Conservation (phyloP, 331 rosid species). For the Cydonia oblonga region DNA sequence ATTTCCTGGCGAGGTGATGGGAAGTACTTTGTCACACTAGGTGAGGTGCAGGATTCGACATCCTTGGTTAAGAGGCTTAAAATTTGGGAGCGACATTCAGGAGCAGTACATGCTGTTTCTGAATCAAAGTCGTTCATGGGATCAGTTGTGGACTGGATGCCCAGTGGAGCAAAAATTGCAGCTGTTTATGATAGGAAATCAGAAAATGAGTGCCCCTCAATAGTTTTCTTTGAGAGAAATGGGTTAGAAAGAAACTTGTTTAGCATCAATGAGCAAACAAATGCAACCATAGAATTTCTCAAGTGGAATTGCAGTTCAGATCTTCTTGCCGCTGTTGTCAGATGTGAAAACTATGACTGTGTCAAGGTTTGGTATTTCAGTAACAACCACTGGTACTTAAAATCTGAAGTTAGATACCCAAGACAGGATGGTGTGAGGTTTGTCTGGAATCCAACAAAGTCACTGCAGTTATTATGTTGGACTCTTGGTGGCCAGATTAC, state of each 20-base stretch:
- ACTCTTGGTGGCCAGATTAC: constrained; percentile 69
- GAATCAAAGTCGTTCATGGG: constrained; percentile 54
- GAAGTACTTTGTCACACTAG: constrained; percentile 67
- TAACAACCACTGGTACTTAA: constrained; percentile 86
- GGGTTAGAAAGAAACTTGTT: constrained; percentile 79
- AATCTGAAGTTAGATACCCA: constrained; percentile 67
- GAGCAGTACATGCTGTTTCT: constrained; percentile 60
- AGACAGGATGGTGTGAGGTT: constrained; percentile 59
- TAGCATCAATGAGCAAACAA: constrained; percentile 41
- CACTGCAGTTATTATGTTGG: constrained; percentile 80
- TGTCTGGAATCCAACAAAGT: constrained; percentile 74
- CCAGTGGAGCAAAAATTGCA: constrained; percentile 92
- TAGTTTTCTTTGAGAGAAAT: constrained; percentile 89
- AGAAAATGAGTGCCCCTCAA: constrained; percentile 50
- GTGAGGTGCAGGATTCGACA: constrained; percentile 22
- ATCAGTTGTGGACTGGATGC: constrained; percentile 86
- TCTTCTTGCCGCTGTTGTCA: constrained; percentile 80
- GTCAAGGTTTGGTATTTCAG: constrained; percentile 79
- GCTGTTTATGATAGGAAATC: constrained; percentile 53
- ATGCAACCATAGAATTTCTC: constrained; percentile 44
- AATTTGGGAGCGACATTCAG: constrained; percentile 89
- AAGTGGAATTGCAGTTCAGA: constrained; percentile 97
- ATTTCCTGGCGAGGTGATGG: constrained; percentile 97
- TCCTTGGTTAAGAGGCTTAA: constrained; percentile 45
- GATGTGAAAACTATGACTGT: constrained; percentile 55